Base-by-base conservation (phyloP, 192 early-diverging fungal species). In the Coemansia sp. region DNA sequence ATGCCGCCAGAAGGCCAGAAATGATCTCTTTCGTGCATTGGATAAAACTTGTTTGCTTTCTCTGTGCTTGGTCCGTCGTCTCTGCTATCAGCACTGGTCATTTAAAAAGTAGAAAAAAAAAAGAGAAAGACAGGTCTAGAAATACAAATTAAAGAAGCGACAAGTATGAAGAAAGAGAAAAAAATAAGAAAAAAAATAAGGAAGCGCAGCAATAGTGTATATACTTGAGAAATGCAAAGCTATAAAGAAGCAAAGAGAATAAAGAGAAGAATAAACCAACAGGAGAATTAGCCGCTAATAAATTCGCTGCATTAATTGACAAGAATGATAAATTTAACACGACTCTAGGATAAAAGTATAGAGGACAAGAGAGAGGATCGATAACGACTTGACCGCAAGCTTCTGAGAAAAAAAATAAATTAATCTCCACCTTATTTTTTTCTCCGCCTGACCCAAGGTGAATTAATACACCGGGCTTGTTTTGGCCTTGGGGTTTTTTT, bases 1-100 rank as follows among this genome's bases (percentile, higher is more conserved):
- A 73, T 73, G 10, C 71, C 71, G 3, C 72, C 76, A 17, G 76
- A 60, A 2, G 72, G 22, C 76, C 76, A 79, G 64, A 64, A 79
- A 65, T 73, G 71, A 48, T 73, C 72, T 49, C 63, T 71, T 60
- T 73, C 76, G 28, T 48, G 64, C 48, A 67, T 60, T 20, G 55
- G 59, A 25, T 60, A 60, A 25, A 60, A 60, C 59, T 25, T n/a
- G 40, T 14, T 29, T 57, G 17, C 20, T 58, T 32, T 30, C 22
- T 48, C 45, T 51, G 16, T 34, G 59, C 8, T 28, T n/a, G 50
- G n/a, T 31, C 45, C 55, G 30, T 8, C 38, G 14, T 16, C 17
- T 45, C 42, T 16, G 17, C 42, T 12, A 12, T 45, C 42, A 12
- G 42, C 42, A 16, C 42, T 8, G 12, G 42, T 16, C 42, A 45